phyloP scores from a whole-genome alignment of 2,329 filamentous ascomycete genomes.

The Diaporthe citrichinensis region DNA sequence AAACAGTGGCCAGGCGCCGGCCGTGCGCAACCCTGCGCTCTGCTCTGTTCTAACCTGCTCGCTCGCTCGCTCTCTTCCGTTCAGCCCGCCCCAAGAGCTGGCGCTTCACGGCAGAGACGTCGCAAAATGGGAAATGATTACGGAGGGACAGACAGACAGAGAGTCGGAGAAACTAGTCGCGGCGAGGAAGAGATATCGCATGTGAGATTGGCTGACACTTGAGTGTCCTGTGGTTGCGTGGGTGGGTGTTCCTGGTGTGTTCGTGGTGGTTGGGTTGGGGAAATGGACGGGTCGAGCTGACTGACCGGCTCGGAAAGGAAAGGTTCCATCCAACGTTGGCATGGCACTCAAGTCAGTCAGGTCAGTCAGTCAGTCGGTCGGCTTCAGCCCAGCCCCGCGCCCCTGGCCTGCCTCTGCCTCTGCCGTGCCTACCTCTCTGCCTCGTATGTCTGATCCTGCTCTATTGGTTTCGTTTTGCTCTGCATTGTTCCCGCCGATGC shows the following conservation, averaged over 20 bases:
- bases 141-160: neutral
- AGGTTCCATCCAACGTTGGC: slow-evolving; percentile 14
- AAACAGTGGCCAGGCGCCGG: slow-evolving; percentile 27
- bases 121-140: neutral
- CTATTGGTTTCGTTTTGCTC: neutral
- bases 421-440: neutral
- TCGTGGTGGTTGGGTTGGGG: slow-evolving; percentile 26
- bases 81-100: neutral
- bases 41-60: neutral
- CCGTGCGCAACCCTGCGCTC: slow-evolving; percentile 20
- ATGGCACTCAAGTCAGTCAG: slow-evolving; percentile 7
- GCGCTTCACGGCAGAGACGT: neutral
- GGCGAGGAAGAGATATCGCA: slow-evolving; percentile 2
- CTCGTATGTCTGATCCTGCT: slow-evolving; percentile 6
- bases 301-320: slow-evolving; percentile 32
- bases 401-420: neutral
- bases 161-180: neutral
- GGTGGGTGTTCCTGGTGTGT: too few species aligned
- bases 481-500: slow-evolving; percentile 8
- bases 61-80: neutral
- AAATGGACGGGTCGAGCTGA: slow-evolving; percentile 25
- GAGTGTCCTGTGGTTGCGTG: neutral
- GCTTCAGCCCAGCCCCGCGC: slow-evolving; percentile 16
- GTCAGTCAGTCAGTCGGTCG: slow-evolving; percentile 6
- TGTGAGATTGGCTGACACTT: neutral